phyloP scores from a whole-genome alignment of 306 rosid genomes.

The Rosa chinensis region DNA sequence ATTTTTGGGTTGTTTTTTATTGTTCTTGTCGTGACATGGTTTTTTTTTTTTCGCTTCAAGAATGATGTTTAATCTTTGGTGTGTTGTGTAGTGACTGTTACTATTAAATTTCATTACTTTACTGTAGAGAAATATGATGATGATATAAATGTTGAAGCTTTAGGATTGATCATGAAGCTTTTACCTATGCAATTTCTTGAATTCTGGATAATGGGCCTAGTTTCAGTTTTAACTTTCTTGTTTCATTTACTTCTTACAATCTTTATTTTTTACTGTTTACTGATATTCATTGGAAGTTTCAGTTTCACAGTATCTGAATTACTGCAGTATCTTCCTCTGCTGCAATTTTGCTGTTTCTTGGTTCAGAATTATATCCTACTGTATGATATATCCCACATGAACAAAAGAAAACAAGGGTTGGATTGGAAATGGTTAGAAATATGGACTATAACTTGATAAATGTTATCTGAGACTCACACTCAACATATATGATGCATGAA shows the following conservation, averaged over 20 bases:
- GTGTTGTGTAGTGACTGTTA: not conserved
- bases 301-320: not conserved
- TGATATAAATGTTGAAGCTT: conserved; percentile 19
- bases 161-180: conserved; percentile 9
- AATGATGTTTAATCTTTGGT: not conserved
- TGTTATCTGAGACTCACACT: conserved; percentile 4
- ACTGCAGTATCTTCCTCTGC: not conserved
- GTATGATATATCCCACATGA: not conserved
- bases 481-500: not conserved
- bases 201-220: not conserved
- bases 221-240: not conserved
- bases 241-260: not conserved
- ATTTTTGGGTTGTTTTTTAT: not conserved
- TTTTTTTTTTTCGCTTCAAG: not conserved
- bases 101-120: not conserved
- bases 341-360: not conserved
- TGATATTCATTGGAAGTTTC: not conserved
- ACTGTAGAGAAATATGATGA: not conserved
- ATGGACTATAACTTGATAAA: not conserved
- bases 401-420: not conserved
- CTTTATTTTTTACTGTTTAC: not conserved
- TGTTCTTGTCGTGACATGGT: conserved; percentile 21
- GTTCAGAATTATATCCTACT: not conserved
- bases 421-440: not conserved
- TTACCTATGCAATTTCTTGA: conserved; percentile 16